phyloP scores from a whole-genome alignment of 2,329 filamentous ascomycete species.

The Colletotrichum sp. region DNA sequence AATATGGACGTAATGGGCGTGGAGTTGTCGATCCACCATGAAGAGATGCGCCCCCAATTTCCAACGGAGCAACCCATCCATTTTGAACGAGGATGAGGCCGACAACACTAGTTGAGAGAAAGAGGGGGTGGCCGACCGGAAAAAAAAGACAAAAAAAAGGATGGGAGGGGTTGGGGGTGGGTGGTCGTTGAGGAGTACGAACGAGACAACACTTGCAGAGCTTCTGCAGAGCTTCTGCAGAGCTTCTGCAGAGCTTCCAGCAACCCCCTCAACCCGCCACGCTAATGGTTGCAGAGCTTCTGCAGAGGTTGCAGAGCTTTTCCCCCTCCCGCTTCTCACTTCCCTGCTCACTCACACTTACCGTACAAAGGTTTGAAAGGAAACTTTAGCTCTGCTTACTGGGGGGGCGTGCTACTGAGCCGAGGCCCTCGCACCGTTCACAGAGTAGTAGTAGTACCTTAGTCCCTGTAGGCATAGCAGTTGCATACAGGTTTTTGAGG shows the following conservation, averaged over 20 bases:
- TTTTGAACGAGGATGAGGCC: background rate
- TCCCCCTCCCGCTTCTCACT: background rate
- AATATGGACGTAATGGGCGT: constrained; percentile 12
- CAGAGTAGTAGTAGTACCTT: background rate
- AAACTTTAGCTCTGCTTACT: background rate
- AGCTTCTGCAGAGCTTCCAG: constrained; percentile 15
- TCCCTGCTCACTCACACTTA: background rate
- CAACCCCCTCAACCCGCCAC: constrained; percentile 4
- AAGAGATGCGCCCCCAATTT: background rate
- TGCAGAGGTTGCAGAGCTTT: constrained; percentile 1
- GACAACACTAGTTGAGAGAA: background rate
- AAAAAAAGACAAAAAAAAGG: background rate
- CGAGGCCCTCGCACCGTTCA: background rate
- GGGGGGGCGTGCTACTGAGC: background rate
- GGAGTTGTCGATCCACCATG: constrained; percentile 14
- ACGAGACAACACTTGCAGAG: constrained; percentile 7
- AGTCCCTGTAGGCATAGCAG: background rate
- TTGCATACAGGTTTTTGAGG: background rate
- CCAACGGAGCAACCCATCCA: background rate
- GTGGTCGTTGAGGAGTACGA: background rate
- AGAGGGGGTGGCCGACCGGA: background rate
- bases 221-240: constrained; percentile 18
- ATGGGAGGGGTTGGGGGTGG: background rate
- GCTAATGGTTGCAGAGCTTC: constrained; percentile 19
- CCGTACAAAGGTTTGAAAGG: constrained; percentile 6